Base-by-base conservation (phyloP, 2,329 filamentous ascomycete genomes). In the Paracorniculantispora psalliotae region DNA sequence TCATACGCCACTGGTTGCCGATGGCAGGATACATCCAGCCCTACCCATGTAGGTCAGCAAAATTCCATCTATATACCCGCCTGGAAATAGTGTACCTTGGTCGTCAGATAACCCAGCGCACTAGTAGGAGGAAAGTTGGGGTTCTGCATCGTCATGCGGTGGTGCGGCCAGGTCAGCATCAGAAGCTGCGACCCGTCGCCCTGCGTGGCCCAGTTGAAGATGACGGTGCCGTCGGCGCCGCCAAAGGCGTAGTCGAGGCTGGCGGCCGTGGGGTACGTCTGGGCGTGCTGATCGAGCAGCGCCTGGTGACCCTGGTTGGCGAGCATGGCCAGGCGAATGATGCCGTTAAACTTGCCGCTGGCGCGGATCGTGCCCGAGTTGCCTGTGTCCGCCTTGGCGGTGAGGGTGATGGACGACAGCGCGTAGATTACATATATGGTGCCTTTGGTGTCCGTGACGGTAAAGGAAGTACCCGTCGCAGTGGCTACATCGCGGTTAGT, bases 131-230 rank as follows among this genome's bases (percentile, higher is more conserved):
- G 65, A 28, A 50, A 60, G 56, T 64, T 65, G 51, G 65, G 53
- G 30, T 46, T 60, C 55, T 66, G 63, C 60, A 67, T 50, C 19
- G 57, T 47, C 43, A 61, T 21, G n/a, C 65, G 62, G 60, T 67
- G 65, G 56, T 67, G 65, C 7, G 65, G 65, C 62, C 62, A 67
- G 21, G 65, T 67, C 39, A 67, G 50, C 64, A 67, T 60, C 25
- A 67, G 61, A 4, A 67, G 62, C 13, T 64, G 37, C 56, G 49
- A 59, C 10, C 53, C 63, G 52, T 61, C 59, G 48, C 65, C 65
- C 7, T 61, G 60, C 9, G 64, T 67, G 46, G 46, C 47, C 59
- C 62, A 67, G 59, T 60, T 63, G 63, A 67, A 67, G 48, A 62
- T 62, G 48, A 67, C 47, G 2, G 61, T 65, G 33, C 65, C 64